phyloP scores from a whole-genome alignment of 1,139 yeast species.

The Spencermartinsiella ligniputridi region DNA sequence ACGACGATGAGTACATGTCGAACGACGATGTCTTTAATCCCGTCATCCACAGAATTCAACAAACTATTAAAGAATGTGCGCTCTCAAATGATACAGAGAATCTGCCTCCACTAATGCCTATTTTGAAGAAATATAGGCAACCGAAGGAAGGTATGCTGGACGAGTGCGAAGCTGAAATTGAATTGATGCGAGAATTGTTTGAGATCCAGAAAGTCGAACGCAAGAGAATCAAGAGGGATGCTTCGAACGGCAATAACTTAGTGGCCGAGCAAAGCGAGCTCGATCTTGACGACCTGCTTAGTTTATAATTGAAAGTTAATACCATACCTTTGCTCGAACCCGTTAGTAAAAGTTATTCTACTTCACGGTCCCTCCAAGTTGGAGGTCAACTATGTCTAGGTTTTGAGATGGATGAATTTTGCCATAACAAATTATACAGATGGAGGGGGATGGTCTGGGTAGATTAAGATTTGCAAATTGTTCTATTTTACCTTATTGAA shows the following conservation, averaged over 20 bases:
- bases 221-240: background rate
- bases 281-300: background rate
- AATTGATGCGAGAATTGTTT: constrained; percentile 21
- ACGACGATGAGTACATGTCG: constrained; percentile 18
- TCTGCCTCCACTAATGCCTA: constrained; percentile 19
- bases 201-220: constrained; percentile 19
- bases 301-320: background rate
- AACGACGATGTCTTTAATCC: constrained; percentile 30
- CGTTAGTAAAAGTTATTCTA: too few species aligned
- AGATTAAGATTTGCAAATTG: too few species aligned
- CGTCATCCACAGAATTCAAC: constrained; percentile 27
- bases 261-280: background rate
- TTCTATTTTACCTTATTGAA: too few species aligned
- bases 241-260: background rate
- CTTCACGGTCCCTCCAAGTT: too few species aligned
- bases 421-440: too few species aligned
- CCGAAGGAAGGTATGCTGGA: constrained; percentile 19
- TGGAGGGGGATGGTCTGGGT: too few species aligned
- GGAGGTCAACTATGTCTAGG: too few species aligned
- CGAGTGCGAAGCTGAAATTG: constrained; percentile 16
- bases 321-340: too few species aligned
- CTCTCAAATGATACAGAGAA: constrained; percentile 22
- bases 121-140: constrained; percentile 17
- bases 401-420: too few species aligned
- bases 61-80: constrained; percentile 31